Evolutionary conservation across 495 filamentous ascomycete genomes (phyloP), one percentile per base, ranked within the genome.

Genomic region (Lophiostoma macrostomum): DNA sequence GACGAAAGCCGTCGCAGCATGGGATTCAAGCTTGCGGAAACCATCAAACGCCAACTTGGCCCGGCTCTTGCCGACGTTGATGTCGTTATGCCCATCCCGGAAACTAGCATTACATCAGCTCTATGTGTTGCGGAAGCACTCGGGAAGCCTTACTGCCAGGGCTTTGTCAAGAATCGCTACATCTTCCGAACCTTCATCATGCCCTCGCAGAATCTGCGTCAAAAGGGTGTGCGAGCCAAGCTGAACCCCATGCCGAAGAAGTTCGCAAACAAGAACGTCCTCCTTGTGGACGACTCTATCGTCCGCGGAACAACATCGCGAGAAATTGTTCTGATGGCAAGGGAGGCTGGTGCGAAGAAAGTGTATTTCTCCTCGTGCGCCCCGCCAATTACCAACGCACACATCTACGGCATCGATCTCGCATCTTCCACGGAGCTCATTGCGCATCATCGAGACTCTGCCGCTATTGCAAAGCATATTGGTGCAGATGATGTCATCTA

Each of bases 181-280:
- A 87, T 97, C 40, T 94, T 91, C 77, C 84, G 91, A 29, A 96
- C 91, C 0, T 96, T 96, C 68, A 96, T 96, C 67, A 90, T 95
- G 85, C 90, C 90, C 7, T 85, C 83, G 27, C 91, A 96, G 67
- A 83, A 84, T 61, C 81, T 84, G 19, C 78, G 93, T 4, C 84
- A 95, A 62, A 93, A 85, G 63, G 83, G 83, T 47, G 85, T 89
- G 18, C 78, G 86, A 0, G 72, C 85, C 31, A 89, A 89, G 71
- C 76, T 94, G 19, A 93, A 86, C 62, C 83, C 89, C 43, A 95
- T 95, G 74, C 80, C 84, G 42, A 81, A 85, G 25, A 90, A 96
- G 67, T 96, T 98, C 71, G 76, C 84, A 60, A 87, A 81, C 50
- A 82, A 86, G 59, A 88, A 85, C 58, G 88, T 98, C 6, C 78